phyloP scores from a whole-genome alignment of 1,284 basidiomycete genomes.

The Omphalotus olearius region DNA sequence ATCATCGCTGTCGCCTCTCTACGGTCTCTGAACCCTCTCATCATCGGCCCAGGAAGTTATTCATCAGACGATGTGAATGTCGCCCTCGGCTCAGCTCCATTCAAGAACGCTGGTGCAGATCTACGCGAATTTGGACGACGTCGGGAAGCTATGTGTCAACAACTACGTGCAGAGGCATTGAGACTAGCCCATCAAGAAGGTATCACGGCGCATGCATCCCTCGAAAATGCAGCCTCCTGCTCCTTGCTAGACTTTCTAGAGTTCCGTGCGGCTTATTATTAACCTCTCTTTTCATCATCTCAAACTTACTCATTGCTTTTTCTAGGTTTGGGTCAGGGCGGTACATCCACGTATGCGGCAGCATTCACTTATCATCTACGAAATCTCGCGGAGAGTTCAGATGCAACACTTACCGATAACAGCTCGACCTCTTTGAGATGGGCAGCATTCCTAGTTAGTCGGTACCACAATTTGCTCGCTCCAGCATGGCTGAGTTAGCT shows the following conservation, averaged over 20 bases:
- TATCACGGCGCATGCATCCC: neutral
- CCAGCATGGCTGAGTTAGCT: neutral
- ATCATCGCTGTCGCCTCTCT: slow-evolving; percentile 5
- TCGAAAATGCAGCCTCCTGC: slow-evolving; percentile 2
- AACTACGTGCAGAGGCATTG: slow-evolving; percentile 5
- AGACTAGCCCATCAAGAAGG: slow-evolving; percentile 7
- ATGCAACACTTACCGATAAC: neutral
- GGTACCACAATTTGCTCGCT: neutral
- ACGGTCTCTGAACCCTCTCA: neutral
- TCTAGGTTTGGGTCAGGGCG: slow-evolving; percentile 1
- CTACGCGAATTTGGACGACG: neutral
- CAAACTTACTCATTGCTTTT: neutral
- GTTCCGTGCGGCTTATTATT: neutral
- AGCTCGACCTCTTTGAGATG: neutral
- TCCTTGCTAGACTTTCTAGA: slow-evolving; percentile 3
- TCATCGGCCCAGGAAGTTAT: neutral
- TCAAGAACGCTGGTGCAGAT: neutral
- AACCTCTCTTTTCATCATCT: neutral
- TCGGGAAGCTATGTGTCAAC: slow-evolving; percentile 4
- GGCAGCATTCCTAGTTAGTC: slow-evolving; percentile 10
- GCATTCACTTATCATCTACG: slow-evolving; percentile 7
- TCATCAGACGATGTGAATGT: neutral
- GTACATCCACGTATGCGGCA: neutral
- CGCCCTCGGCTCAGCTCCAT: neutral
- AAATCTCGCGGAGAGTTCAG: neutral